Evolutionary conservation across 2,329 filamentous ascomycete genomes (phyloP), one percentile per base, ranked within the genome.

Genomic region (Grosmannia penicillata): DNA sequence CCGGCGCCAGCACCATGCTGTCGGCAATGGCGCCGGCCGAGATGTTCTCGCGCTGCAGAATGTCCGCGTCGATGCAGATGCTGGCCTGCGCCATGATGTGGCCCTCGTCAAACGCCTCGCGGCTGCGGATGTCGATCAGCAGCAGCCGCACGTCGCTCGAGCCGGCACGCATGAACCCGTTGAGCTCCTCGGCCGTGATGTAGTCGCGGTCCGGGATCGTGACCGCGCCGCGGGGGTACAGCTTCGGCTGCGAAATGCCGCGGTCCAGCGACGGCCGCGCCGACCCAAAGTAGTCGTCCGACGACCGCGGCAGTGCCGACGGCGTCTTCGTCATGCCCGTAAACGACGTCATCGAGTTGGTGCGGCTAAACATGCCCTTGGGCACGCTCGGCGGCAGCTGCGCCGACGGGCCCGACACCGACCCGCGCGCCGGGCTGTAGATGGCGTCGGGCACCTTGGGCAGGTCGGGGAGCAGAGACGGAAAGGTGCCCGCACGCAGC

Each of bases 21-120:
- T 86, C 80, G 15, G 63, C 66, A 27, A 81, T 69, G 18, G 78
- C 62, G 17, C 67, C 64, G 3, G 71, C 72, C 2, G 75, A 77
- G 17, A 78, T 68, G 33, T 74, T 78, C 32, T 78, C 72, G 39
- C 82, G 73, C 34, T 85, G 56, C 9, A 79, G 71, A 32, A 93
- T 72, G 19, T 63, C 67, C 3, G 87, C 85, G 51, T 98, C 91
- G 43, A 98, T 73, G 56, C 91, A 98, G 32, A 98, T 84, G 28
- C 86, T 82, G 6, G 75, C 78, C 40, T 78, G 78, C 6, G 82
- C 77, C 62, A 82, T 81, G 45, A 98, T 86, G 53, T 98, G 91
- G 0, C 91, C 91, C 34, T 79, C 70, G 48, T 96, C 85, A 52
- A 83, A 98, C 8, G 82, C 73, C 38, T 82, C 74, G 21, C 91